Evolutionary conservation across 129 eudicot species (phyloP).

Genomic region (Saussurea involucrata): DNA sequence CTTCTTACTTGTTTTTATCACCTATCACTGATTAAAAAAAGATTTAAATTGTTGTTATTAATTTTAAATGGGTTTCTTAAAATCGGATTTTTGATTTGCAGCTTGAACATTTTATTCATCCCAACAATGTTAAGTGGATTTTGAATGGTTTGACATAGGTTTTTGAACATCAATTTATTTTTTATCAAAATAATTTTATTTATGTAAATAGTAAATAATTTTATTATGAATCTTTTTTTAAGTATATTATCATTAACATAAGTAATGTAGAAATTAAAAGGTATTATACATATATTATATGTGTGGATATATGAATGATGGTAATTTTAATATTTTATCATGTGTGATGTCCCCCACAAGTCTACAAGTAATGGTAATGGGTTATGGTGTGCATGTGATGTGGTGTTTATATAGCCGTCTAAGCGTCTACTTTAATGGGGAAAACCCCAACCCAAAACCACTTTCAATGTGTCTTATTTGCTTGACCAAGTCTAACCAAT

Average conservation of each 20-base stretch:
- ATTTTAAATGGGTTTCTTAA: background rate
- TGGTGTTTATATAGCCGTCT: constrained; percentile 77
- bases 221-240: background rate
- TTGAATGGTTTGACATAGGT: background rate
- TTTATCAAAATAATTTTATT: background rate
- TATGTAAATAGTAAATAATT: background rate
- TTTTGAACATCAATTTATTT: background rate
- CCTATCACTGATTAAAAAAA: too few relatives aligned
- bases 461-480: constrained; percentile 54
- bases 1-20: background rate
- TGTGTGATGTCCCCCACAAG: constrained; percentile 50
- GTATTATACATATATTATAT: background rate
- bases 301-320: background rate
- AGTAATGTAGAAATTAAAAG: background rate
- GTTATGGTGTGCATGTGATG: constrained; percentile 46
- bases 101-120: background rate
- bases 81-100: background rate
- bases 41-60: background rate
- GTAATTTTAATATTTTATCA: constrained; percentile 34
- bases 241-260: background rate
- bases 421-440: constrained; percentile 37
- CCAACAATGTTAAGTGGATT: background rate
- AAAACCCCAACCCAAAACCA: constrained; percentile 37
- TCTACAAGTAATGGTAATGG: constrained; percentile 16
- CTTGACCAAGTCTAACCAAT: constrained; percentile 39